Evolutionary conservation across 2,329 filamentous ascomycete species (phyloP).

Genomic region (Fonsecaea pedrosoi): DNA sequence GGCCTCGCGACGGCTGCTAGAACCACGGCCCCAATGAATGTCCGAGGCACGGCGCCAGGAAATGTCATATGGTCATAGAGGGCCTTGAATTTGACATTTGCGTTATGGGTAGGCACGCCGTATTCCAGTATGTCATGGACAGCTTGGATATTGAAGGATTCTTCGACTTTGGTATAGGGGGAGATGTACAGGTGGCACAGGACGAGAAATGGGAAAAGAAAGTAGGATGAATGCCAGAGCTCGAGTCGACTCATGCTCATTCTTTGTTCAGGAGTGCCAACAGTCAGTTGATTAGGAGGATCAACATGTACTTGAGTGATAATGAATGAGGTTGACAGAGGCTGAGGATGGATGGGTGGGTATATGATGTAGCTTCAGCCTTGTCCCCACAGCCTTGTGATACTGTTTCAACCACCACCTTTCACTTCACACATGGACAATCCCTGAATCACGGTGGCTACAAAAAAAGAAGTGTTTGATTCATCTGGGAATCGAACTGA

Average conservation of each 20-base stretch:
- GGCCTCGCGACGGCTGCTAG: constrained; percentile 77
- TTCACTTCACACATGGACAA: too few species aligned
- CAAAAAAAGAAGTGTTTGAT: background rate
- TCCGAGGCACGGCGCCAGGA: constrained; percentile 87
- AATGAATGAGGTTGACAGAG: background rate
- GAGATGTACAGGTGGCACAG: constrained; percentile 73
- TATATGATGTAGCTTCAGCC: background rate
- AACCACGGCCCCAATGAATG: constrained; percentile 81
- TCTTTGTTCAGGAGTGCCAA: background rate
- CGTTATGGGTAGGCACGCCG: constrained; percentile 68
- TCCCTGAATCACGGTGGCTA: background rate
- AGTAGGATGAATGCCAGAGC: constrained; percentile 56
- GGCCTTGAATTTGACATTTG: constrained; percentile 60
- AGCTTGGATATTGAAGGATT: constrained; percentile 97
- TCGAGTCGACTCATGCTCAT: constrained; percentile 35
- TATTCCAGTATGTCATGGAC: constrained; percentile 86
- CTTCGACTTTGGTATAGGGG: constrained; percentile 96
- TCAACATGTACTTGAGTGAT: background rate
- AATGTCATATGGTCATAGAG: constrained; percentile 91
- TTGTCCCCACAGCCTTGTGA: constrained; percentile 1
- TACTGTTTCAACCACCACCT: background rate
- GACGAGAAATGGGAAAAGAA: constrained; percentile 62
- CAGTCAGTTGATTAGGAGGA: background rate
- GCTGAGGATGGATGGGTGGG: background rate
- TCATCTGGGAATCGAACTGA: background rate